These are phyloP conservation scores for Paracoccidioides brasiliensis DNA, from an alignment of 2,329 filamentous ascomycete species.

Conservation along the genomic window DNA sequence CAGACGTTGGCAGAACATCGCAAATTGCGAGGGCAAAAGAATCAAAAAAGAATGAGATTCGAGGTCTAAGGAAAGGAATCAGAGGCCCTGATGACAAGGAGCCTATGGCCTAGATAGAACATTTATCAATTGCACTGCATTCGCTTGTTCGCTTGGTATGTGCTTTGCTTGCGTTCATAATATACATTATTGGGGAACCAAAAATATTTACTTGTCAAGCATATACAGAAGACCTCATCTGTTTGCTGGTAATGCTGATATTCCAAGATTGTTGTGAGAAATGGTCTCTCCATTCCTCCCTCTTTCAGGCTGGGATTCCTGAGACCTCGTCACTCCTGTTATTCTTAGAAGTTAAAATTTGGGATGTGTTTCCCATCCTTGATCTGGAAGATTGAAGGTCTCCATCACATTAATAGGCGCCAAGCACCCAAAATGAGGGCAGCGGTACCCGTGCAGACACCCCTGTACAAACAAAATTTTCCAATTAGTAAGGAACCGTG, in stretches of 20 bases:
- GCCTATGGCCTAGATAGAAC: background rate
- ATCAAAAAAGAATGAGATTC: background rate
- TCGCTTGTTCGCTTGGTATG: background rate
- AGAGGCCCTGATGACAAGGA: background rate
- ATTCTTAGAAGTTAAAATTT: background rate
- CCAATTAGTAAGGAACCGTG: constrained; percentile 16
- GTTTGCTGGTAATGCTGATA: background rate
- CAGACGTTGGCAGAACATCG: background rate
- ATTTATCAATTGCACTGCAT: background rate
- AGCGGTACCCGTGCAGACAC: constrained; percentile 53
- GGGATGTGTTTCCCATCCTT: background rate
- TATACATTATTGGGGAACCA: background rate
- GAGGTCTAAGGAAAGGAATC: background rate
- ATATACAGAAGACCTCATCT: background rate
- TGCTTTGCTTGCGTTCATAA: background rate
- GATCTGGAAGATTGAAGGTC: background rate
- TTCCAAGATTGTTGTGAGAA: background rate
- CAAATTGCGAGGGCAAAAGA: background rate
- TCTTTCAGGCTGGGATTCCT: background rate
- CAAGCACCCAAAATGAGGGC: constrained; percentile 55
- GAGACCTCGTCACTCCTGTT: no score
- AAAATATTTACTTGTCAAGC: constrained; percentile 1
- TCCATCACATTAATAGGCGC: constrained; percentile 47
- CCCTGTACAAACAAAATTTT: constrained; percentile 27
- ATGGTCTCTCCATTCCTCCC: background rate